These are phyloP conservation scores for Betula pendula DNA, from an alignment of 306 rosid genomes.

Conservation along the genomic window DNA sequence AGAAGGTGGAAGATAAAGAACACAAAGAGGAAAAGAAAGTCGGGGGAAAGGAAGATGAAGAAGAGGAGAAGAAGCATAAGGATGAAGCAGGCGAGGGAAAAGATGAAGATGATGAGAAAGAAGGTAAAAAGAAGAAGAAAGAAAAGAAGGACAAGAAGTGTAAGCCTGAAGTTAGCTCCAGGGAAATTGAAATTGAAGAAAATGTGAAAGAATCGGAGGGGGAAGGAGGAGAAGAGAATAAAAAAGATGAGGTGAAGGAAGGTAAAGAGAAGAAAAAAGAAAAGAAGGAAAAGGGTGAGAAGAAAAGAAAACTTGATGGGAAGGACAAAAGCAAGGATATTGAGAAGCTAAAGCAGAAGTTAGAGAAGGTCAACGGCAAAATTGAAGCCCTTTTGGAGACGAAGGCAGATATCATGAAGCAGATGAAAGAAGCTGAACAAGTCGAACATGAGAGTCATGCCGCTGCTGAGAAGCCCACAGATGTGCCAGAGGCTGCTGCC, in stretches of 20 bases:
- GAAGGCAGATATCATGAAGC: slow-evolving; percentile 49
- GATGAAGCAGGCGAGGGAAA: background rate
- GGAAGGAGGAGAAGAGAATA: slow-evolving; percentile 22
- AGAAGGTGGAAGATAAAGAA: background rate
- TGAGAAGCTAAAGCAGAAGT: slow-evolving; percentile 55
- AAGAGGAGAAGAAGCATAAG: slow-evolving; percentile 12
- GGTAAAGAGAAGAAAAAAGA: slow-evolving; percentile 32
- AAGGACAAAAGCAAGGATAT: slow-evolving; percentile 45
- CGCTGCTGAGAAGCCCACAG: slow-evolving; percentile 23
- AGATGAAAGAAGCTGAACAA: slow-evolving; percentile 60
- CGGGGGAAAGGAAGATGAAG: slow-evolving; percentile 14
- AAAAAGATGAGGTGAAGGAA: slow-evolving; percentile 30
- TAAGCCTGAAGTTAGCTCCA: slow-evolving; percentile 8
- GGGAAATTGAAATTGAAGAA: slow-evolving; percentile 43
- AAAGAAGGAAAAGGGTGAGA: slow-evolving; percentile 48
- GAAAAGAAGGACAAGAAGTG: slow-evolving; percentile 7
- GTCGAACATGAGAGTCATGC: slow-evolving; percentile 32
- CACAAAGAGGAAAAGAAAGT: slow-evolving; percentile 5
- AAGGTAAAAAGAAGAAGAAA: slow-evolving; percentile 11
- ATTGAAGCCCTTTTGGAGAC: slow-evolving; percentile 47
- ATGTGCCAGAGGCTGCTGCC: slow-evolving; percentile 19
- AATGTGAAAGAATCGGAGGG: slow-evolving; percentile 23
- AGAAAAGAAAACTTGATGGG: slow-evolving; percentile 47
- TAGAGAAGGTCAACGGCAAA: slow-evolving; percentile 56
- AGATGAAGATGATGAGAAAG: slow-evolving; percentile 13